Evolutionary conservation across 805 yeast genomes (phyloP).

Genomic region (Monosporozyma servazzii): DNA sequence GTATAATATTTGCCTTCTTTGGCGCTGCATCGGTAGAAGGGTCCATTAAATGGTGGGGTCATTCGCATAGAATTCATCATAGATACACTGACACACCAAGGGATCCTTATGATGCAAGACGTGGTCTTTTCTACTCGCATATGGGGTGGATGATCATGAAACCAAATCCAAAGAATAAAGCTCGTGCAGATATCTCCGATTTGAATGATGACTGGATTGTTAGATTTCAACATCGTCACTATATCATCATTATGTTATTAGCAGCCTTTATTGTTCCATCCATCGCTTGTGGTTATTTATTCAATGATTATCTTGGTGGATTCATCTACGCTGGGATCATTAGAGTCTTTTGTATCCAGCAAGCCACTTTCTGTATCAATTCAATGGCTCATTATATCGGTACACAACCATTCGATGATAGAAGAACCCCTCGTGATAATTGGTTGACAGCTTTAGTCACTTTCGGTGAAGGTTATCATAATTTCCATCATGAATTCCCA

Average conservation of each 20-base stretch:
- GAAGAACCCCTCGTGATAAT: constrained; percentile 82
- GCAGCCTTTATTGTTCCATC: constrained; percentile 58
- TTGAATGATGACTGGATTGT: constrained; percentile 72
- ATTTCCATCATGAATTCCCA: constrained; percentile 87
- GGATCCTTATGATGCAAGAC: constrained; percentile 82
- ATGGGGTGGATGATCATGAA: constrained; percentile 78
- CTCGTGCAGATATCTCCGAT: constrained; percentile 75
- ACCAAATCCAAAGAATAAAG: constrained; percentile 75
- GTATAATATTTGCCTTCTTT: constrained; percentile 59
- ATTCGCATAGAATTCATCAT: constrained; percentile 77
- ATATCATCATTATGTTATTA: constrained; percentile 49
- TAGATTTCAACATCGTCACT: constrained; percentile 74
- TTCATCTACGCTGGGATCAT: constrained; percentile 67
- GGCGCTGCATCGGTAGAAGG: constrained; percentile 83
- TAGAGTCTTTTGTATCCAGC: constrained; percentile 64
- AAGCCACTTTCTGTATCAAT: constrained; percentile 80
- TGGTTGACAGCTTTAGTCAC: constrained; percentile 72
- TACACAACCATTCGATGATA: constrained; percentile 76
- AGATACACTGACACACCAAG: constrained; percentile 75
- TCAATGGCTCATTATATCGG: constrained; percentile 85
- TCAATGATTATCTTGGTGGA: constrained; percentile 62
- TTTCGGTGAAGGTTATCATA: constrained; percentile 84
- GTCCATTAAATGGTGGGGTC: constrained; percentile 85
- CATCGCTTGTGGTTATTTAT: constrained; percentile 43
- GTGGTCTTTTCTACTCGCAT: constrained; percentile 77